Conservation (phyloP, 2,329 filamentous ascomycete species). For the Tolypocladium pustulatum region DNA sequence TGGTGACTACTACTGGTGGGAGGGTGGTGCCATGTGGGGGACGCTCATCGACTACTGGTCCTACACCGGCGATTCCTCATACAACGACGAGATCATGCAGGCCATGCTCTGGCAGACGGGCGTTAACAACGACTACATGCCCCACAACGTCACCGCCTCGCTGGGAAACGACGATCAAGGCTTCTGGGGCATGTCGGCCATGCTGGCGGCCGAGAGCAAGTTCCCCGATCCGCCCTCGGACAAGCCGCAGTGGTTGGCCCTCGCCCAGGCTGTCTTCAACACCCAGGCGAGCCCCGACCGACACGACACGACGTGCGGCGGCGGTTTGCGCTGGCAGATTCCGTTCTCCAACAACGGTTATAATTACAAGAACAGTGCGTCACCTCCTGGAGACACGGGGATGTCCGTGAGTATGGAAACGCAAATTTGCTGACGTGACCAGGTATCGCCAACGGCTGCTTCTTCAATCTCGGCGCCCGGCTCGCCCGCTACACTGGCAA, state of each 20-base stretch:
- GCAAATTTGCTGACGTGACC: background rate
- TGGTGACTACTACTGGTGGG: slow-evolving; percentile 56
- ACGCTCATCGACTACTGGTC: slow-evolving; percentile 55
- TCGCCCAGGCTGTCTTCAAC: slow-evolving; percentile 56
- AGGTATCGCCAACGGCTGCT: slow-evolving; percentile 42
- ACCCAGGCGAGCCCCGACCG: slow-evolving; percentile 43
- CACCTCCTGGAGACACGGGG: background rate
- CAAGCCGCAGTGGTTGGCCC: slow-evolving; percentile 41
- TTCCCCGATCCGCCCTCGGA: slow-evolving; percentile 43
- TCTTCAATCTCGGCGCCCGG: slow-evolving; percentile 57
- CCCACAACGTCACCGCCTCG: slow-evolving; percentile 37
- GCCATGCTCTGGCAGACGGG: slow-evolving; percentile 44
- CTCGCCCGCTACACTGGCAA: slow-evolving; percentile 62
- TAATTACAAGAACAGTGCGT: slow-evolving; percentile 56
- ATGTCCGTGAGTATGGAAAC: too few relatives aligned
- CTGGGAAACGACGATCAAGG: slow-evolving; percentile 56
- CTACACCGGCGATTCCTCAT: slow-evolving; percentile 46
- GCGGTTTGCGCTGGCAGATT: slow-evolving; percentile 68
- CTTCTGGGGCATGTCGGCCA: slow-evolving; percentile 57
- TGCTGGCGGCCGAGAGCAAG: slow-evolving; percentile 45
- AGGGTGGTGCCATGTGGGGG: slow-evolving; percentile 52
- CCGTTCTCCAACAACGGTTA: slow-evolving; percentile 65
- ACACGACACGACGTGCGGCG: slow-evolving; percentile 44
- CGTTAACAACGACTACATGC: slow-evolving; percentile 43
- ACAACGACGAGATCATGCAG: slow-evolving; percentile 43